Percentiles rank a stretch among this genome's conserved stretches.
Conservation (phyloP, 345 rosid genomes). For the Acer negundo region DNA sequence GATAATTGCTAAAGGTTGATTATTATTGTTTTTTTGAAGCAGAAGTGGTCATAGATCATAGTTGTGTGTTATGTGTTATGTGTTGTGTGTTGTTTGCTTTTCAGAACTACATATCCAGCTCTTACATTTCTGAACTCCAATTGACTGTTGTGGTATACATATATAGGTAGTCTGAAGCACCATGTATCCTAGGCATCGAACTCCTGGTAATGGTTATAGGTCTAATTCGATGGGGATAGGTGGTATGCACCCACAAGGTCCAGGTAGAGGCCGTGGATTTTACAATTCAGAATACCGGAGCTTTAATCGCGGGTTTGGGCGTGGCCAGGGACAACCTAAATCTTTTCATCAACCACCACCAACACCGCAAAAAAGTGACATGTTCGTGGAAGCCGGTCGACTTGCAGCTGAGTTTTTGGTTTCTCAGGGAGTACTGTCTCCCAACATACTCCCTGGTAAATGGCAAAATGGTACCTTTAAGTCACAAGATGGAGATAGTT, state of each 20-base stretch:
- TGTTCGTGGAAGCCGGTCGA: conserved; percentile 91
- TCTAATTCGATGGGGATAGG: conserved; percentile 72
- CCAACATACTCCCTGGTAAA: conserved; percentile 59
- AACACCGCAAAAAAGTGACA: conserved; percentile 55
- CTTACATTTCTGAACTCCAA: background rate
- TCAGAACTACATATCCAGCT: background rate
- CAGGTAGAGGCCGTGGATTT: conserved; percentile 77
- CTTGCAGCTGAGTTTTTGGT: conserved; percentile 93
- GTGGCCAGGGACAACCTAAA: conserved; percentile 68
- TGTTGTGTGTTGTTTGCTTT: background rate
- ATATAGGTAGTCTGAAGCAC: conserved; percentile 22
- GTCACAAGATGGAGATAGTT: conserved; percentile 59
- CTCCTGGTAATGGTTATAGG: conserved; percentile 88
- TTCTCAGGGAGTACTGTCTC: conserved; percentile 71
- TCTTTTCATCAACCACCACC: conserved; percentile 58
- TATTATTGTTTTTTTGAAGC: background rate
- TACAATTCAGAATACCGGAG: conserved; percentile 71
- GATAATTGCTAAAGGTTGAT: background rate
- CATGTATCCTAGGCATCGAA: conserved; percentile 91
- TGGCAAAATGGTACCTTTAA: conserved; percentile 78
- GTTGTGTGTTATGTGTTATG: background rate
- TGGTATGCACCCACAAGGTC: conserved; percentile 63
- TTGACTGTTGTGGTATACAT: background rate
- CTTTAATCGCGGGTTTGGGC: conserved; percentile 78
- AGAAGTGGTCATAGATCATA: background rate